Evolutionary conservation across 1,284 basidiomycete genomes (phyloP), one percentile per base, ranked within the genome.

Genomic region (Sporisorium reilianum): DNA sequence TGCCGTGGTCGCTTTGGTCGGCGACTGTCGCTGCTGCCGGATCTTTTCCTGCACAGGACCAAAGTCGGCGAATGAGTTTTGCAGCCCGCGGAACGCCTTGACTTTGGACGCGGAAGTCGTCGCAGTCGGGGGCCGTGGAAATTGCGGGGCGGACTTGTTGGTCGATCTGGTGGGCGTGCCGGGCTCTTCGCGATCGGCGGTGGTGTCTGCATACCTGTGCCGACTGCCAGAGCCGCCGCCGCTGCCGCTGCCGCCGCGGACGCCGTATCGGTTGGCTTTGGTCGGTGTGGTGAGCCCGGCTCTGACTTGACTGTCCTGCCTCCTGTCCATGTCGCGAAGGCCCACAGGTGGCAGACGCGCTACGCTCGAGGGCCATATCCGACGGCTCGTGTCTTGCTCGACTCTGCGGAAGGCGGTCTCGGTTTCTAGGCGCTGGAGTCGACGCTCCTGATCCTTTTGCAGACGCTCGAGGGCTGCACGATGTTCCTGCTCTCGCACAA

Each of bases 321-420:
- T 57, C 16, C 73, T 45, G 28, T 71, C 68, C 20, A 59, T 28
- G 30, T 60, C 51, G 16, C 55, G 48, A 8, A 75, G 57, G 1
- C 67, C 61, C 12, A 64, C 45, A 5, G 76, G 68, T 11, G 71
- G 64, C 3, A 76, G 59, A 1, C 78, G 67, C 6, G 67, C 64
- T 28, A 78, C 61, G 34, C 72, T 73, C 7, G 79, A 77, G 2
- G 79, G 77, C 79, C 79, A 80, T 38, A 71, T 69, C 12, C 72
- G 70, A 10, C 77, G 70, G 38, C 64, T 75, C 6, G 79, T 77
- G 40, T 80, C 79, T 58, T 80, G 79, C 40, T 80, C 79, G 40
- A 80, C 77, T 30, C 79, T 66, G 26, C 79, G 62, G 30, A 80
- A 80, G 23, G 79, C 71, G 9, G 75, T 69, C 23, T 68, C 69